A percentile compares a stretch with the other conserved stretches of the same genome.
phyloP scores from a whole-genome alignment of 495 filamentous ascomycete genomes.

The Jackrogersella multiformis region DNA sequence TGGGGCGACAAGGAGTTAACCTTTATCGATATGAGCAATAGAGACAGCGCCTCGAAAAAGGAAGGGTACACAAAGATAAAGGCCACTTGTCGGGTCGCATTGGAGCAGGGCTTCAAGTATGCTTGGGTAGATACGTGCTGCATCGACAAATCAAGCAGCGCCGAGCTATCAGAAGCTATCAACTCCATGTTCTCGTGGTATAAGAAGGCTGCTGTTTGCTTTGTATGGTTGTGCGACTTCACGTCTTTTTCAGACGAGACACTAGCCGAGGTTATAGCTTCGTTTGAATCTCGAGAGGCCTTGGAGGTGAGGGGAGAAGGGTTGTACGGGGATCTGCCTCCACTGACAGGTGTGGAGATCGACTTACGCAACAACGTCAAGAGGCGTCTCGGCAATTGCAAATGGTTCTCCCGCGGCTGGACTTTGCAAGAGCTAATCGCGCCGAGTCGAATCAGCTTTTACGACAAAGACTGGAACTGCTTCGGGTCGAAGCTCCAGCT shows the following conservation, averaged over 20 bases:
- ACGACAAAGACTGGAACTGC: conserved; percentile 35
- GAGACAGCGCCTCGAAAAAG: conserved; percentile 9
- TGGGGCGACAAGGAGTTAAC: conserved; percentile 47
- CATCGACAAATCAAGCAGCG: conserved; percentile 54
- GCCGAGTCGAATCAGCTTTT: conserved; percentile 30
- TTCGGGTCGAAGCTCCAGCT: conserved; percentile 46
- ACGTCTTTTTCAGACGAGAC: conserved; percentile 8
- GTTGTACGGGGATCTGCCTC: conserved; percentile 23
- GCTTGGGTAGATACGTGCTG: conserved; percentile 53
- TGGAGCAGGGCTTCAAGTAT: conserved; percentile 28
- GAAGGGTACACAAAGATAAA: conserved; percentile 40
- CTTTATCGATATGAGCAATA: conserved; percentile 40
- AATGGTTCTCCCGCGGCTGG: conserved; percentile 46
- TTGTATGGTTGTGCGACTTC: conserved; percentile 50
- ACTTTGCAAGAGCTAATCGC: conserved; percentile 46
- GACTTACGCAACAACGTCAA: conserved; percentile 26
- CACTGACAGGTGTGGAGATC: conserved; percentile 19
- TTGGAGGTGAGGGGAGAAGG: conserved; percentile 6
- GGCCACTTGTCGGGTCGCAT: conserved; percentile 32
- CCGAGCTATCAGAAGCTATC: conserved; percentile 52
- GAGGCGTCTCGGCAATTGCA: conserved; percentile 19
- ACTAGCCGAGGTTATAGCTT: conserved; percentile 15
- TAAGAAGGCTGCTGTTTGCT: conserved; percentile 44
- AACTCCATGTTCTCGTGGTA: conserved; percentile 57
- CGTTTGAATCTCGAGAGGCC: conserved; percentile 26